A percentile compares a stretch with the other conserved stretches of the same genome.
phyloP scores from a whole-genome alignment of 305 asterid genomes.

The Rubia balearica region DNA sequence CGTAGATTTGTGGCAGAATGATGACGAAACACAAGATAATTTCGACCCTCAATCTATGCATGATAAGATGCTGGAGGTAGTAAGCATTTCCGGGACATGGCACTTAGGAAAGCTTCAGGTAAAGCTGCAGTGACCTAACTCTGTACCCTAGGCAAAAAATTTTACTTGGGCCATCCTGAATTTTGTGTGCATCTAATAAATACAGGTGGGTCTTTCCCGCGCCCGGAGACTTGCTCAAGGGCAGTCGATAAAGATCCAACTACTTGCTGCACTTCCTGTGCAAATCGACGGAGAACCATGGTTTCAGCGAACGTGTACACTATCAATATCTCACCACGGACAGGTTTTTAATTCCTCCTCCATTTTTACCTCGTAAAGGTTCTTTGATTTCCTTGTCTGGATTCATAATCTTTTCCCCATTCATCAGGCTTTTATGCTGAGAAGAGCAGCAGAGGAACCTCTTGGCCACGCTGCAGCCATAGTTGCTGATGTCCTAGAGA shows the following conservation, averaged over 20 bases:
- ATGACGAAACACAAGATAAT: constrained; percentile 77
- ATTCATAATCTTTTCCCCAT: constrained; percentile 6
- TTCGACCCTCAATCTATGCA: constrained; percentile 98
- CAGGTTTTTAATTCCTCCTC: constrained; percentile 43
- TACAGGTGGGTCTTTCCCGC: constrained; percentile 88
- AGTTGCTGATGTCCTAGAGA: constrained; percentile 87
- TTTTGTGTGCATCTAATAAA: neutral
- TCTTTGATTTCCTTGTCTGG: neutral
- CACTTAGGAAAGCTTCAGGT: constrained; percentile 99
- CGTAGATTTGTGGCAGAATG: constrained; percentile 97
- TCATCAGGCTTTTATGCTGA: constrained; percentile 84
- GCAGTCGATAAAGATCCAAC: constrained; percentile 78
- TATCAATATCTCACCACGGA: constrained; percentile 80
- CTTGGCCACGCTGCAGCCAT: constrained; percentile 98
- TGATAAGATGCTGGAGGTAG: constrained; percentile 63
- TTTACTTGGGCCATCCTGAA: neutral
- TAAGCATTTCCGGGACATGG: constrained; percentile 92
- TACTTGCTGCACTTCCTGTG: constrained; percentile 77
- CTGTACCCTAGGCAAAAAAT: neutral
- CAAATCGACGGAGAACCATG: constrained; percentile 98
- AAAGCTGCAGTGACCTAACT: constrained; percentile 12
- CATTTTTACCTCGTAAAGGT: neutral
- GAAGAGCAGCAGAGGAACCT: constrained; percentile 95
- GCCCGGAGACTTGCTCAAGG: constrained; percentile 97
- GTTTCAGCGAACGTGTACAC: constrained; percentile 81